Conservation (phyloP, 495 filamentous ascomycete genomes). For the Xylaria castorea region DNA sequence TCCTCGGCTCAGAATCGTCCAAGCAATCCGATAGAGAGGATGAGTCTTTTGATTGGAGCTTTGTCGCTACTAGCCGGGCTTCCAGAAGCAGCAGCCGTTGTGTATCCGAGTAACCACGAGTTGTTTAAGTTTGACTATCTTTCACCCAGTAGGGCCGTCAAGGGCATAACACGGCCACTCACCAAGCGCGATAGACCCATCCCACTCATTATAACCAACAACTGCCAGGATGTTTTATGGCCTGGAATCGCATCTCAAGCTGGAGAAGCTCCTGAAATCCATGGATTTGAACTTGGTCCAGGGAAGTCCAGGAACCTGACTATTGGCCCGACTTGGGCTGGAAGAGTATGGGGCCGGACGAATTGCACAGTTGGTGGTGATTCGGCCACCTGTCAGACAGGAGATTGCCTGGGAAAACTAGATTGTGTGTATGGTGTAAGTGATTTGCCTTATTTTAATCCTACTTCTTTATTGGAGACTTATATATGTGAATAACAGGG, state of each 20-base stretch:
- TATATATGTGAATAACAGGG: constrained; percentile 51
- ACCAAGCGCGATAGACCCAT: constrained; percentile 46
- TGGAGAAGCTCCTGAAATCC: constrained; percentile 64
- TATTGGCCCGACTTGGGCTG: constrained; percentile 75
- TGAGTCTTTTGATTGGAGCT: constrained; percentile 2
- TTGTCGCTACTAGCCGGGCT: constrained; percentile 21
- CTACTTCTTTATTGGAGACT: constrained; percentile 22
- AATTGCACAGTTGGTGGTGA: constrained; percentile 75
- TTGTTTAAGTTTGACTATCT: constrained; percentile 39
- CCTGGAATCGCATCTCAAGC: constrained; percentile 73
- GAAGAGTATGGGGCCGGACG: constrained; percentile 80
- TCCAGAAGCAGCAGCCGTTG: constrained; percentile 28
- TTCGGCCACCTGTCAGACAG: constrained; percentile 69
- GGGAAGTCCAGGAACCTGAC: constrained; percentile 57
- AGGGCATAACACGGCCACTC: constrained; percentile 34
- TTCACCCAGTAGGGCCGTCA: constrained; percentile 32
- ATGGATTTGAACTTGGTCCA: constrained; percentile 68
- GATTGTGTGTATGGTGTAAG: constrained; percentile 69
- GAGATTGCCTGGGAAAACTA: constrained; percentile 73
- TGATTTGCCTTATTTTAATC: constrained; percentile 12
- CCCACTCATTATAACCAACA: constrained; percentile 67
- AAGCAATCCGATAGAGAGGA: not conserved
- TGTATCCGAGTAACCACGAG: constrained; percentile 41
- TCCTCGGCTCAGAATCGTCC: not conserved
- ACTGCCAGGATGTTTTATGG: constrained; percentile 70